Percentiles rank a stretch among this genome's conserved stretches.
phyloP scores from a whole-genome alignment of 805 yeast genomes.

The Ogataea philodendri region DNA sequence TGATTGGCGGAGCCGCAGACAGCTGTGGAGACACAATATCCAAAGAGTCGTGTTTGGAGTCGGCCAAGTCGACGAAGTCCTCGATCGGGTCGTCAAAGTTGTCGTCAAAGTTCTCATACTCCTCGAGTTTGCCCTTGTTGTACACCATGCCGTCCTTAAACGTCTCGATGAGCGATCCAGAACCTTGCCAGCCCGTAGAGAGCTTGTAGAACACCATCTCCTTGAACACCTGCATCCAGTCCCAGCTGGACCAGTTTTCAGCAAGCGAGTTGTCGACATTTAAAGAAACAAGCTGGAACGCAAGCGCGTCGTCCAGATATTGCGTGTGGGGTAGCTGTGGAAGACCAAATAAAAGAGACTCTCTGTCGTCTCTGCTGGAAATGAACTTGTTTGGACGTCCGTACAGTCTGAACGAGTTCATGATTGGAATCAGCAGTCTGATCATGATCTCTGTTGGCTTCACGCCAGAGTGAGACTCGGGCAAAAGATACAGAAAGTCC shows the following conservation, averaged over 20 bases:
- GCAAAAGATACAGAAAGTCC: conserved; percentile 45
- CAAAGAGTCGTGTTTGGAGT: conserved; percentile 4
- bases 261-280: conserved; percentile 32
- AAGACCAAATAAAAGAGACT: conserved; percentile 64
- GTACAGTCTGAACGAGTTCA: conserved; percentile 67
- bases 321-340: conserved; percentile 72
- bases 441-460: conserved; percentile 71
- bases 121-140: conserved; percentile 26
- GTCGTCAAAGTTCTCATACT: conserved; percentile 21
- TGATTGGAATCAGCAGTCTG: conserved; percentile 63
- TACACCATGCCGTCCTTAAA: conserved; percentile 33
- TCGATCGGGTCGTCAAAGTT: conserved; percentile 32
- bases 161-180: conserved; percentile 34
- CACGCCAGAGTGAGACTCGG: conserved; percentile 71
- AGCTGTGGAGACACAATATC: conserved; percentile 7
- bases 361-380: conserved; percentile 52
- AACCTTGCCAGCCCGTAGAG: conserved; percentile 37
- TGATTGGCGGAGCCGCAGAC: too few relatives aligned
- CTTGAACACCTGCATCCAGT: conserved; percentile 38
- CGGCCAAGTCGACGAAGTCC: conserved; percentile 27
- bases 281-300: conserved; percentile 32
- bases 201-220: conserved; percentile 35
- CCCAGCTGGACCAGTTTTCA: conserved; percentile 34
- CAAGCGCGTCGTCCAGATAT: conserved; percentile 41
- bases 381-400: conserved; percentile 69